Evolutionary conservation across 805 yeast genomes (phyloP).

Genomic region (Nakazawaea wickerhamii): DNA sequence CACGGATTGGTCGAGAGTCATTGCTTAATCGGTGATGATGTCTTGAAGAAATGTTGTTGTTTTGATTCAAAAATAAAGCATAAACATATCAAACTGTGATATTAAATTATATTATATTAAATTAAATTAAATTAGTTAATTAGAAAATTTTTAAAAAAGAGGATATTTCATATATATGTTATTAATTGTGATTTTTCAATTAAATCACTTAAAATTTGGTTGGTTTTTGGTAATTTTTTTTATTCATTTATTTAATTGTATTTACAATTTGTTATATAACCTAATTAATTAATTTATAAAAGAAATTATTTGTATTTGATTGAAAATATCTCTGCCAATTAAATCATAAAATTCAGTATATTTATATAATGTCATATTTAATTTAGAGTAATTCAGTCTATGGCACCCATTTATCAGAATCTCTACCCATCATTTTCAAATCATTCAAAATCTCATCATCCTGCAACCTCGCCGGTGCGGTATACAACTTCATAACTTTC

Average conservation of each 20-base stretch:
- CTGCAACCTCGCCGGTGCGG: background rate
- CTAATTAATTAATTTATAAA: too few species aligned
- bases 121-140: too few species aligned
- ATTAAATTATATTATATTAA: background rate
- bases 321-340: too few species aligned
- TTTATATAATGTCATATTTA: background rate
- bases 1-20: slow-evolving; percentile 12
- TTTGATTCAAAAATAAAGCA: slow-evolving; percentile 8
- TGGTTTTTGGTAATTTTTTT: too few species aligned
- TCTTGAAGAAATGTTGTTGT: slow-evolving; percentile 11
- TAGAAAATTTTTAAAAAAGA: too few species aligned
- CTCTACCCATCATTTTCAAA: slow-evolving; percentile 9
- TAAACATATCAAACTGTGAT: slow-evolving; percentile 4
- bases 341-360: too few species aligned
- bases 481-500: slow-evolving; percentile 11
- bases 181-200: too few species aligned
- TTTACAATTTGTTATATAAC: too few species aligned
- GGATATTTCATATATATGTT: too few species aligned
- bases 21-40: slow-evolving; percentile 5
- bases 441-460: slow-evolving; percentile 11
- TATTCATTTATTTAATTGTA: background rate
- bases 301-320: too few species aligned
- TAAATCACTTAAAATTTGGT: too few species aligned
- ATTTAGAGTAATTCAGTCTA: background rate
- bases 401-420: slow-evolving; percentile 3